Conservation (phyloP, 208 protist genomes). For the Acanthamoeba royreba region DNA sequence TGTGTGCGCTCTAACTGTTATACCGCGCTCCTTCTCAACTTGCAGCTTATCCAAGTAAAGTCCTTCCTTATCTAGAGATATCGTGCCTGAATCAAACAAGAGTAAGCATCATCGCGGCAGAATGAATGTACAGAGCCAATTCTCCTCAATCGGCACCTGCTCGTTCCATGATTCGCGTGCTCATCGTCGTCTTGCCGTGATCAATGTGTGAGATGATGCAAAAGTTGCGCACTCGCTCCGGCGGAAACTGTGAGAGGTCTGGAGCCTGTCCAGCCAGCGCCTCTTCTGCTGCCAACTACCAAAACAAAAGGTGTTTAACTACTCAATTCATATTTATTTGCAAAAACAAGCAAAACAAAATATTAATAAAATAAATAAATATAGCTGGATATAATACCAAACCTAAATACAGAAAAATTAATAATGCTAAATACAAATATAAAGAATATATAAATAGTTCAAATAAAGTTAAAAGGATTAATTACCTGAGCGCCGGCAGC, state of each 20-base stretch:
- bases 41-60: slow-evolving; percentile 49
- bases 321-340: no score
- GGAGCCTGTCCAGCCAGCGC: neutral
- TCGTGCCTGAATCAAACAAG: slow-evolving; percentile 27
- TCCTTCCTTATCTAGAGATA: neutral
- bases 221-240: slow-evolving; percentile 16
- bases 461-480: neutral
- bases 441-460: neutral
- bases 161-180: slow-evolving; percentile 12
- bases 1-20: slow-evolving; percentile 95
- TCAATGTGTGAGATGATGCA: slow-evolving; percentile 53
- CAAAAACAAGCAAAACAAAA: neutral
- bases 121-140: no score
- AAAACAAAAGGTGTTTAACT: no score
- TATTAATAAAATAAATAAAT: neutral
- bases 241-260: neutral
- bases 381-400: neutral
- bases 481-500: no score
- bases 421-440: neutral
- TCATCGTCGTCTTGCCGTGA: slow-evolving; percentile 50
- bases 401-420: neutral
- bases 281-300: neutral
- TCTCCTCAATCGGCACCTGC: neutral
- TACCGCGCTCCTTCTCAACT: slow-evolving; percentile 93
- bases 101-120: no score